Percentiles rank a stretch among this genome's conserved stretches.
Evolutionary conservation across 495 filamentous ascomycete species (phyloP).

Genomic region (Polyplosphaeria fusca): DNA sequence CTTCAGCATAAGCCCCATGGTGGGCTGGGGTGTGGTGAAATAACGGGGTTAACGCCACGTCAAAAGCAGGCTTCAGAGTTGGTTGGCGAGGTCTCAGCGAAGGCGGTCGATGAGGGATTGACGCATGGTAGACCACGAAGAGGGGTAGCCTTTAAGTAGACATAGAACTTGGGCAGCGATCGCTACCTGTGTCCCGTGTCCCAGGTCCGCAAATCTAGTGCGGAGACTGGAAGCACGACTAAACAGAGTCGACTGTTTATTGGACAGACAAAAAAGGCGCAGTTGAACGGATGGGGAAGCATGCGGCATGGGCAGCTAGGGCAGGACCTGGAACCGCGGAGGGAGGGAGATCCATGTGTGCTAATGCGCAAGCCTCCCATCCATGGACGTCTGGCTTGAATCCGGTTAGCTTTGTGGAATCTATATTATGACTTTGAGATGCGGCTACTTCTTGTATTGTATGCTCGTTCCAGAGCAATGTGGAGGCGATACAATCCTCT

Average conservation of each 20-base stretch:
- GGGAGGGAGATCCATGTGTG: neutral
- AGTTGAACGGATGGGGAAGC: slow-evolving; percentile 1
- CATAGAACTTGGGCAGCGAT: too few species aligned
- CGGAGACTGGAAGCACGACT: neutral
- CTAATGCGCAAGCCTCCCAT: neutral
- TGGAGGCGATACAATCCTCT: too few species aligned
- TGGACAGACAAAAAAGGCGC: neutral
- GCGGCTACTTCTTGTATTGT: too few species aligned
- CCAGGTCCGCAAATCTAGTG: neutral
- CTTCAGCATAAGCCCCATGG: slow-evolving; percentile 41
- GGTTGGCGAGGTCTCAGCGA: too few species aligned
- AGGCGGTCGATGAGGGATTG: neutral
- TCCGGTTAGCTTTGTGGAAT: too few species aligned
- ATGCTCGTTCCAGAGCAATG: too few species aligned
- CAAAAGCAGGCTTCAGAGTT: too few species aligned
- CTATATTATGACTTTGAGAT: too few species aligned
- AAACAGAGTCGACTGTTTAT: neutral
- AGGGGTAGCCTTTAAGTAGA: too few species aligned
- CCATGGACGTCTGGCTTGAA: neutral
- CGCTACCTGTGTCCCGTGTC: neutral
- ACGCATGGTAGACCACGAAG: too few species aligned
- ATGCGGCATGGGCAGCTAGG: slow-evolving; percentile 2
- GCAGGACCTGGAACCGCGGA: slow-evolving; percentile 1
- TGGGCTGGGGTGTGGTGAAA: too few species aligned
- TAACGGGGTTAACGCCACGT: too few species aligned